These are phyloP conservation scores for Fraxinus paxiana DNA, from an alignment of 305 asterid genomes.

Conservation along the genomic window DNA sequence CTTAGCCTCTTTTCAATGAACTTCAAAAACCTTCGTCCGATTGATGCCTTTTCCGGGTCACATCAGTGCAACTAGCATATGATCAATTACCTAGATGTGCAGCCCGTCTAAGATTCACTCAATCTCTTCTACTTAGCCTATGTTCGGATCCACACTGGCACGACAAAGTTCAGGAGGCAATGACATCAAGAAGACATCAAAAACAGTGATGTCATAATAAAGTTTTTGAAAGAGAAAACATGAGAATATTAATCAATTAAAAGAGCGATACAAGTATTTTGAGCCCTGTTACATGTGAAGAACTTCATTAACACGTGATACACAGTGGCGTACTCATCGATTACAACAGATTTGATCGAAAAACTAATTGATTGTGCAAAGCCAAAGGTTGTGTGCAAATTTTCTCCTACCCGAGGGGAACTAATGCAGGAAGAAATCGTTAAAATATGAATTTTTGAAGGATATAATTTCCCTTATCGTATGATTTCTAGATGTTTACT, in stretches of 20 bases:
- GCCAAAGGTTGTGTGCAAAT: neutral
- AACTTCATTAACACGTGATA: neutral
- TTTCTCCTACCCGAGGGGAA: neutral
- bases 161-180: neutral
- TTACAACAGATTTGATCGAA: neutral
- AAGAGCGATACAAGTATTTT: neutral
- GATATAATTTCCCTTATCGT: neutral
- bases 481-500: neutral
- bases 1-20: too few species aligned
- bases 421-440: neutral
- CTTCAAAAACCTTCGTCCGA: too few species aligned
- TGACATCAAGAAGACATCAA: neutral
- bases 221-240: neutral
- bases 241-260: neutral
- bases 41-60: too few species aligned
- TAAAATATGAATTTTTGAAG: neutral
- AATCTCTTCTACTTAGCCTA: neutral
- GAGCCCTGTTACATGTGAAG: neutral
- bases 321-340: neutral
- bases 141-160: neutral
- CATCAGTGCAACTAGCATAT: neutral
- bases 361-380: neutral
- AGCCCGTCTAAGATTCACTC: neutral
- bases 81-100: neutral
- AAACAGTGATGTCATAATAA: neutral